A percentile compares a stretch with the other conserved stretches of the same genome.
These are phyloP conservation scores for Fusarium avenaceum DNA, from an alignment of 2,329 filamentous ascomycete species.

Conservation along the genomic window DNA sequence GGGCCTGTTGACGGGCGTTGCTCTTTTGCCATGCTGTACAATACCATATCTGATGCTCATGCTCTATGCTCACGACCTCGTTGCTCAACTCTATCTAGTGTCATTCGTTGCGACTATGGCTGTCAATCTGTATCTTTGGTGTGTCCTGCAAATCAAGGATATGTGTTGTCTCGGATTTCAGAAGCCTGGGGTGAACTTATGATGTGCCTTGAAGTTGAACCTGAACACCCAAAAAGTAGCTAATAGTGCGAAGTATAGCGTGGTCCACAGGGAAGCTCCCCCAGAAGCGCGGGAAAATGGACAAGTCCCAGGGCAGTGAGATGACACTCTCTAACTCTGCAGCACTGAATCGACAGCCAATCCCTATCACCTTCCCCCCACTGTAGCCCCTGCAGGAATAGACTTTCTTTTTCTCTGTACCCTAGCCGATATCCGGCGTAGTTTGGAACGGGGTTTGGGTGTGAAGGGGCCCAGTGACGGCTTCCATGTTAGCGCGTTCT, in stretches of 20 bases:
- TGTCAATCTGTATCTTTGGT: constrained; percentile 11
- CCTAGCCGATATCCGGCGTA: constrained; percentile 48
- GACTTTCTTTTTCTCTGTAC: constrained; percentile 41
- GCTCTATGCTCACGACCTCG: constrained; percentile 16
- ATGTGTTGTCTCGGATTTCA: constrained; percentile 26
- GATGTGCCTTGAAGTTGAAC: constrained; percentile 18
- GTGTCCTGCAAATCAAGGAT: constrained; percentile 11
- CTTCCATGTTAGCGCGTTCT: constrained; percentile 29
- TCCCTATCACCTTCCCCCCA: constrained; percentile 10
- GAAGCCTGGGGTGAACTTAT: constrained; percentile 21
- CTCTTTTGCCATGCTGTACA: background rate
- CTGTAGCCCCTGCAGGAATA: constrained; percentile 39
- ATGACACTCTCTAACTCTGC: constrained; percentile 35
- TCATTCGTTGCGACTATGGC: background rate
- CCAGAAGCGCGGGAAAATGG: constrained; percentile 27
- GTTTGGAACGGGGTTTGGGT: constrained; percentile 20
- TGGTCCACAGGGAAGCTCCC: constrained; percentile 22
- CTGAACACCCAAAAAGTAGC: constrained; percentile 3
- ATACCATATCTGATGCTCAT: constrained; percentile 8
- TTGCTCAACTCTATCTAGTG: constrained; percentile 9
- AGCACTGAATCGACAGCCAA: constrained; percentile 32
- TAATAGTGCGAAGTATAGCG: constrained; percentile 16
- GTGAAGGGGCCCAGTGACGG: constrained; percentile 15
- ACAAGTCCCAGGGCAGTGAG: constrained; percentile 25
- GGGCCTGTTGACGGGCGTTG: constrained; percentile 10